Evolutionary conservation across 768 basidiomycete genomes (phyloP).

Genomic region (Trametes meyenii): DNA sequence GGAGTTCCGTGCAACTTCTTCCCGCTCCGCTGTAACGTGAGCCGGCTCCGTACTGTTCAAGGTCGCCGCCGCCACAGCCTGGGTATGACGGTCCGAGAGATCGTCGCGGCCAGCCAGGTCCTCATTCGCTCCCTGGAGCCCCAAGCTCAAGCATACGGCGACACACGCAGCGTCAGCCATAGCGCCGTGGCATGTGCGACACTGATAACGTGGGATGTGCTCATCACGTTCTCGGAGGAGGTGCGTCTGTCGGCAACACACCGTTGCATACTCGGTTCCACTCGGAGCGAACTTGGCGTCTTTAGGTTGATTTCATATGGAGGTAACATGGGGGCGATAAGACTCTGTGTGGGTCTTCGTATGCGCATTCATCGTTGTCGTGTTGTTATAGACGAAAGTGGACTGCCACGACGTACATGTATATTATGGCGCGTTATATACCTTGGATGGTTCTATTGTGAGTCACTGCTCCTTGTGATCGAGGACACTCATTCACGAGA

Average conservation of each 20-base stretch:
- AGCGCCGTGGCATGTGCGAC: conserved; percentile 22
- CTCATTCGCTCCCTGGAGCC: too few species aligned
- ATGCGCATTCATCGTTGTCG: too few species aligned
- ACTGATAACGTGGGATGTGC: conserved; percentile 21
- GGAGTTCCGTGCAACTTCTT: too few species aligned
- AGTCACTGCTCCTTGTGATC: neutral
- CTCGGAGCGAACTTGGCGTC: neutral
- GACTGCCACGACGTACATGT: conserved; percentile 29
- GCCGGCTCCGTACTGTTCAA: too few species aligned
- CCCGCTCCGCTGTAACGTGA: too few species aligned
- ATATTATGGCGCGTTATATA: conserved; percentile 27
- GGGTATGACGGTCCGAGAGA: too few species aligned
- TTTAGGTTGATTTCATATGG: conserved; percentile 31
- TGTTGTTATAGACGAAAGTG: conserved; percentile 17
- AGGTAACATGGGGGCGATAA: conserved; percentile 10
- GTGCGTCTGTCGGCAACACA: neutral
- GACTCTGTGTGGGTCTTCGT: neutral
- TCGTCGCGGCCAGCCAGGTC: too few species aligned
- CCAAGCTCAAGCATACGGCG: neutral
- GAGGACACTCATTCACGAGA: neutral
- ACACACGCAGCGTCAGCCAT: conserved; percentile 13
- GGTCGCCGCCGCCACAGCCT: too few species aligned
- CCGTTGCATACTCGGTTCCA: too few species aligned
- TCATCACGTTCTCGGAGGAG: conserved; percentile 22
- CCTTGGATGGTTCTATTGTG: conserved; percentile 30